These are phyloP conservation scores for Lophiostoma macrostomum DNA, from an alignment of 495 filamentous ascomycete genomes.

Conservation along the genomic window DNA sequence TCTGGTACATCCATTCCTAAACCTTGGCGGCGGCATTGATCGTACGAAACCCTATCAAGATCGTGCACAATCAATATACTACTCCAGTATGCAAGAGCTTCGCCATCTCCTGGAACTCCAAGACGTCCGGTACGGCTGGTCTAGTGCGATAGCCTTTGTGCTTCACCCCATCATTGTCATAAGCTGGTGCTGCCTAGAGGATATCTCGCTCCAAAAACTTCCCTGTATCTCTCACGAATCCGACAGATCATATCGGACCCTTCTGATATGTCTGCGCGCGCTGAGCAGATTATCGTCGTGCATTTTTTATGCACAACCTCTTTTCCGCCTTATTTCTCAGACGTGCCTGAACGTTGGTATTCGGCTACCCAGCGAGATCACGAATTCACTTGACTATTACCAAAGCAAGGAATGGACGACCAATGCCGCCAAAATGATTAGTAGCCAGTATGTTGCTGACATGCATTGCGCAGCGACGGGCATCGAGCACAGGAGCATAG, in stretches of 20 bases:
- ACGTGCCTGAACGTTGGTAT: constrained; percentile 11
- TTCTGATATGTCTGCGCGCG: constrained; percentile 15
- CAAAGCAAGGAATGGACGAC: constrained; percentile 23
- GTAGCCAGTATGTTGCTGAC: constrained; percentile 25
- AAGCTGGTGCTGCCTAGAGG: constrained; percentile 14
- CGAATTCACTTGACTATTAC: constrained; percentile 5
- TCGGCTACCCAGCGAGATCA: constrained; percentile 7
- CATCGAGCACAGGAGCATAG: constrained; percentile 10
- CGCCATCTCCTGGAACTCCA: constrained; percentile 18
- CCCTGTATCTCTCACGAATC: background rate
- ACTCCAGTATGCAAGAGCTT: constrained; percentile 6
- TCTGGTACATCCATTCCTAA: constrained; percentile 17
- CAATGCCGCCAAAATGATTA: constrained; percentile 8
- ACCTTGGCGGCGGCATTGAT: background rate
- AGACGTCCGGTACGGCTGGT: constrained; percentile 17
- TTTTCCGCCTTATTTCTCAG: constrained; percentile 23
- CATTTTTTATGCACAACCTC: constrained; percentile 20
- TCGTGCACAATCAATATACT: constrained; percentile 2
- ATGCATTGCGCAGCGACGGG: background rate
- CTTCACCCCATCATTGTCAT: constrained; percentile 14
- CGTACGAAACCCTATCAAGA: constrained; percentile 6
- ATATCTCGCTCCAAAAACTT: background rate
- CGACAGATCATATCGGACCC: constrained; percentile 11
- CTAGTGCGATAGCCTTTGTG: constrained; percentile 8
- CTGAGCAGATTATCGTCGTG: constrained; percentile 11